Percentiles rank a stretch among this genome's conserved stretches.
Conservation (phyloP, 2,329 filamentous ascomycete species). For the Diaporthe sp. region DNA sequence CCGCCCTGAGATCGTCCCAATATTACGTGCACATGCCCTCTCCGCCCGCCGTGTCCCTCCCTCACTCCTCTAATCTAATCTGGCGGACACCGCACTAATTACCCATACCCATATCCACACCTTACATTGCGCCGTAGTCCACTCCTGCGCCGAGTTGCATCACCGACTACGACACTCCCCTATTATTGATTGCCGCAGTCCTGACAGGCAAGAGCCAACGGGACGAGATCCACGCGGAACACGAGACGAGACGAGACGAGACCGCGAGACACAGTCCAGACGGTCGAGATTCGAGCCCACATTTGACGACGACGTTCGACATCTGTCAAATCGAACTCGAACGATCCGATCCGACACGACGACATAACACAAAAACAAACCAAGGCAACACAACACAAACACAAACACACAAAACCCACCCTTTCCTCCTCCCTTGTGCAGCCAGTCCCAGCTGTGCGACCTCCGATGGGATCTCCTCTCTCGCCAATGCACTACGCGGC, state of each 20-base stretch:
- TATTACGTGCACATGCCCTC: constrained; percentile 24
- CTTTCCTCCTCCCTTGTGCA: neutral
- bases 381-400: neutral
- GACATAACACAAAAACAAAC: neutral
- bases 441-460: constrained; percentile 7
- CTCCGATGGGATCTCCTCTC: constrained; percentile 28
- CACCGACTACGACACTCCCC: constrained; percentile 38
- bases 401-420: neutral
- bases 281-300: constrained; percentile 36
- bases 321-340: constrained; percentile 8
- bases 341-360: constrained; percentile 24
- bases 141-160: constrained; percentile 7
- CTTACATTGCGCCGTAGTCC: constrained; percentile 19
- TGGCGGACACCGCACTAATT: constrained; percentile 17
- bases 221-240: neutral
- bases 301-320: constrained; percentile 36
- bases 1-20: constrained; percentile 10
- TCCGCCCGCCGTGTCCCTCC: constrained; percentile 9
- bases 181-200: constrained; percentile 42
- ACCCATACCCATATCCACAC: constrained; percentile 22
- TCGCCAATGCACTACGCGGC: constrained; percentile 34
- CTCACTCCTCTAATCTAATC: constrained; percentile 29
- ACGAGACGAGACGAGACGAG: constrained; percentile 6
- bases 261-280: neutral
- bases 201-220: neutral